Evolutionary conservation across 768 basidiomycete genomes (phyloP), one percentile per base, ranked within the genome.

Genomic region (Phylloporus sp.): DNA sequence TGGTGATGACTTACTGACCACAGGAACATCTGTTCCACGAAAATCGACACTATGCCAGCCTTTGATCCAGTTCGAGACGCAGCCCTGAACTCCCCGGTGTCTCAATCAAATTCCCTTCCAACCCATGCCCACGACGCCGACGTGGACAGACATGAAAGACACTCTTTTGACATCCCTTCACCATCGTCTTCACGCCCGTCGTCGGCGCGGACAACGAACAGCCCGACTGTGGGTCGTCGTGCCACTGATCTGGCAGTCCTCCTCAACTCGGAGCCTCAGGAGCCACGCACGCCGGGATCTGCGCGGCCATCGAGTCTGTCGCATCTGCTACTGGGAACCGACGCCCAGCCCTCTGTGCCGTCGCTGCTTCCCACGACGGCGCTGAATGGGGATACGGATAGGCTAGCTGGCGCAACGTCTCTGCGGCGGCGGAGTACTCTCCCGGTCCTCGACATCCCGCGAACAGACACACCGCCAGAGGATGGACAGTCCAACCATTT

Each of bases 21-120:
- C 41, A 48, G 18, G 12, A 40, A 47, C 49, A 45, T 42, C 11
- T 26, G 24, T 45, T 27, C 10, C 32, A 23, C 45, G 9, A 10
- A 15, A 15, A 34, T 32, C 44, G 31, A 24, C 22, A 11, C 29
- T 39, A 69, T 69, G 67, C 67, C 67, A 46, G 67, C 88, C 59
- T 89, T 90, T 77, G 89, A 91, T 78, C 88, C 89, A 62, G 88
- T 91, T 55, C 80, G 89, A 68, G 89, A 91, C 78, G 89, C 89
- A 55, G 86, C 89, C 62, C 80, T 87, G 61, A 88, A 88, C 70
- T 87, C 86, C 38, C 88, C 88, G 27, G 68, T 82, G 60, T 75
- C 77, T 35, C 75, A 76, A 57, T 64, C 76, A 44, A 71, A 70
- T 60, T 50, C 73, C 55, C 72, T 75, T 47, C 60, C 60, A 32